phyloP scores from a whole-genome alignment of 2,329 filamentous ascomycete genomes.

The Epichloe hybrida region DNA sequence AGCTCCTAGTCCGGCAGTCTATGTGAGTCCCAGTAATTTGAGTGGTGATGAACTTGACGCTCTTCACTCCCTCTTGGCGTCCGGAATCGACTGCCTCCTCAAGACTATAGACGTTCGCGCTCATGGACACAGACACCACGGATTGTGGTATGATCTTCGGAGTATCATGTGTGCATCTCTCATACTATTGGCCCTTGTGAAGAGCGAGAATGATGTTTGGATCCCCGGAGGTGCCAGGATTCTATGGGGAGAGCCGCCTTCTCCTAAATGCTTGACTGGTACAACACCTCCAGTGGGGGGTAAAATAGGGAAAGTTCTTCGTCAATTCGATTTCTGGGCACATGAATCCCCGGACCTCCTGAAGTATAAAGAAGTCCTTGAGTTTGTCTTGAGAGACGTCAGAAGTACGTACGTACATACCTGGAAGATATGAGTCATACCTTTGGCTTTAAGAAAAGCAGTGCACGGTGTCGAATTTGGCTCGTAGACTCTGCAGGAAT shows the following conservation, averaged over 20 bases:
- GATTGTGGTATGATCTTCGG: slow-evolving; percentile 14
- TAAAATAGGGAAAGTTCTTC: slow-evolving; percentile 9
- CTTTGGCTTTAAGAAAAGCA: too few species aligned
- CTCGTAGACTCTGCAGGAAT: too few species aligned
- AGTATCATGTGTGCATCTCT: slow-evolving; percentile 10
- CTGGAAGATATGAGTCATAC: too few species aligned
- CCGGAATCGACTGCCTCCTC: slow-evolving; percentile 11
- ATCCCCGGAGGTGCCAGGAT: slow-evolving; percentile 9
- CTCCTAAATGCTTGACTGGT: slow-evolving; percentile 4
- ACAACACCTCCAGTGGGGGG: slow-evolving; percentile 7
- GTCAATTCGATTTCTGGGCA: slow-evolving; percentile 10
- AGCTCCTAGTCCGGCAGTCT: background rate
- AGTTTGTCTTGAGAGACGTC: slow-evolving; percentile 7
- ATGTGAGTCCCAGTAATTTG: background rate
- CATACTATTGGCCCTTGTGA: slow-evolving; percentile 9
- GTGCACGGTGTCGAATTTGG: too few species aligned
- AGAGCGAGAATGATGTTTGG: slow-evolving; percentile 9
- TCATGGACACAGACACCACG: slow-evolving; percentile 12
- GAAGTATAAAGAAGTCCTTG: slow-evolving; percentile 7
- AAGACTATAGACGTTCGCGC: slow-evolving; percentile 12
- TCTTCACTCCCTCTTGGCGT: slow-evolving; percentile 8
- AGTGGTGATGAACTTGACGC: slow-evolving; percentile 8
- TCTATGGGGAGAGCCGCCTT: slow-evolving; percentile 6
- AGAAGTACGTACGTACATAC: slow-evolving; percentile 4
- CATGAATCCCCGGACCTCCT: slow-evolving; percentile 9